Percentiles rank a stretch among this genome's conserved stretches.
Conservation (phyloP, 352 stramenopile genomes). For the Pythium biforme region DNA sequence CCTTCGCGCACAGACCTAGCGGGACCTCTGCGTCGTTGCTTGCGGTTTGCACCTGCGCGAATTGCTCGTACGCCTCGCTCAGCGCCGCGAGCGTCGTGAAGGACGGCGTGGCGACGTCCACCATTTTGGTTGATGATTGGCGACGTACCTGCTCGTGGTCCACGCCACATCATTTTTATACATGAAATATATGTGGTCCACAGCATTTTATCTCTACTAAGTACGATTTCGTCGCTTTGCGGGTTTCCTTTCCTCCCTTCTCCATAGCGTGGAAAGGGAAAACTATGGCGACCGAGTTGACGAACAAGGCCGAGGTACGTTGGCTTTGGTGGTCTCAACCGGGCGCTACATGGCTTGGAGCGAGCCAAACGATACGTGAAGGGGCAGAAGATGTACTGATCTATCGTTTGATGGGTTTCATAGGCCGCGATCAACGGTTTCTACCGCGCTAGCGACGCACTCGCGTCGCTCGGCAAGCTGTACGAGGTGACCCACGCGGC, state of each 20-base stretch:
- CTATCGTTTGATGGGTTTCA: constrained; percentile 9
- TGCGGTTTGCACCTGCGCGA: not conserved
- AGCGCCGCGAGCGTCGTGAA: constrained; percentile 30
- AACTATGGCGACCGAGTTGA: constrained; percentile 63
- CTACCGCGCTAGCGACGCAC: constrained; percentile 51
- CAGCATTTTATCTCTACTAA: constrained; percentile 1
- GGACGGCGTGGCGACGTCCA: not conserved
- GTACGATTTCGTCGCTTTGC: not conserved
- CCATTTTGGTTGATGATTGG: constrained; percentile 12
- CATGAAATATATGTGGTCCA: not conserved
- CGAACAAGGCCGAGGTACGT: constrained; percentile 56
- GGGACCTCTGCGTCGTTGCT: not conserved
- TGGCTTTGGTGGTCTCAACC: not conserved
- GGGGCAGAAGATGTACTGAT: constrained; percentile 8
- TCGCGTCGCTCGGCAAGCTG: constrained; percentile 48
- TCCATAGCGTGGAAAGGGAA: constrained; percentile 15
- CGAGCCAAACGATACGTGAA: not conserved
- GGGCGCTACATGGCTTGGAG: not conserved
- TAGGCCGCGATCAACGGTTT: constrained; percentile 63
- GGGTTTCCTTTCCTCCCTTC: not conserved
- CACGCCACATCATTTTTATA: constrained; percentile 11
- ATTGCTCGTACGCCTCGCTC: constrained; percentile 16
- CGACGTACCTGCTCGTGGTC: not conserved
- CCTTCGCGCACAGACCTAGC: constrained; percentile 28
- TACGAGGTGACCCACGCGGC: constrained; percentile 37